Conservation (phyloP, 2,329 filamentous ascomycete species). For the Trichoderma sp. region DNA sequence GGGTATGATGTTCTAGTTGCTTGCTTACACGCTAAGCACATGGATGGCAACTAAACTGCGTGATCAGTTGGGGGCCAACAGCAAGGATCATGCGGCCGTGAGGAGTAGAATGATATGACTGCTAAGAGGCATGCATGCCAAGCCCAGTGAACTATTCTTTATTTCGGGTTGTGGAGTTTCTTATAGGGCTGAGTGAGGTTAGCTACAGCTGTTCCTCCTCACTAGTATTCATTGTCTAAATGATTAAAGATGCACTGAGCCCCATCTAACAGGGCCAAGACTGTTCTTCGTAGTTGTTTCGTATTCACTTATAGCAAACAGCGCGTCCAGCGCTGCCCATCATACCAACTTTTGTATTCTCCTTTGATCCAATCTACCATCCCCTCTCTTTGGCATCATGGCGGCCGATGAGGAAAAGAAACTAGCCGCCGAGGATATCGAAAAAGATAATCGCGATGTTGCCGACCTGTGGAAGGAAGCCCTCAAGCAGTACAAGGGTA, state of each 20-base stretch:
- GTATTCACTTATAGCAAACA: not conserved
- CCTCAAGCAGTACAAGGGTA: constrained; percentile 37
- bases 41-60: not conserved
- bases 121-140: not conserved
- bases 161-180: not conserved
- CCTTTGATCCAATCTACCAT: not conserved
- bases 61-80: not conserved
- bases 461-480: constrained; percentile 39
- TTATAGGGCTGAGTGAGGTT: not conserved
- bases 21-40: not conserved
- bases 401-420: not conserved
- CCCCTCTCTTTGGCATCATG: constrained; percentile 7
- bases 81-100: constrained; percentile 5
- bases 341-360: not conserved
- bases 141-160: not conserved
- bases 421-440: constrained; percentile 26
- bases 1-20: not conserved
- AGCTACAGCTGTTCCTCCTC: not conserved
- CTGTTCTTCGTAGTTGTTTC: not conserved
- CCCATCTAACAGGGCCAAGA: not conserved
- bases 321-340: not conserved
- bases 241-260: not conserved
- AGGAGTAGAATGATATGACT: not conserved
- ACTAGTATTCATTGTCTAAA: not conserved
- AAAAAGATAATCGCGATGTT: constrained; percentile 35